Conservation (phyloP, 768 basidiomycete genomes). For the Infundibulicybe gibba region DNA sequence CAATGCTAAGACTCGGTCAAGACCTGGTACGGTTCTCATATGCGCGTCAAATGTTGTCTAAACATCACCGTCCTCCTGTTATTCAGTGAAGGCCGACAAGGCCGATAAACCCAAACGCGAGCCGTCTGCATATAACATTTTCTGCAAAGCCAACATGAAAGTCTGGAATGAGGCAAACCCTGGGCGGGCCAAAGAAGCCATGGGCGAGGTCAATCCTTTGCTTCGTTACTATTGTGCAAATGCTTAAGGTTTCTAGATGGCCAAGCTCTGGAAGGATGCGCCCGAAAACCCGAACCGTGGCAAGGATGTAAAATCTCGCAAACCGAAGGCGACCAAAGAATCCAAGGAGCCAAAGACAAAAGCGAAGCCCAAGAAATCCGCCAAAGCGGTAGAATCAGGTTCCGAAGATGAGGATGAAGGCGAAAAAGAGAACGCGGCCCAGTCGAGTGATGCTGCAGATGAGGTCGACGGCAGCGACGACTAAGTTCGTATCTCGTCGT, state of each 20-base stretch:
- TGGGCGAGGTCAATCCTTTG: constrained; percentile 31
- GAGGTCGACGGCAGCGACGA: neutral
- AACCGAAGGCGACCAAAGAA: constrained; percentile 34
- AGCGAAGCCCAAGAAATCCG: constrained; percentile 14
- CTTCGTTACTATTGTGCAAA: neutral
- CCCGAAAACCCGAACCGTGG: constrained; percentile 66
- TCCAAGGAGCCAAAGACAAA: constrained; percentile 26
- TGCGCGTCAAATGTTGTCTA: neutral
- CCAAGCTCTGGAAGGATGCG: constrained; percentile 50
- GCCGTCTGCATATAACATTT: constrained; percentile 58
- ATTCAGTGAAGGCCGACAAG: constrained; percentile 20
- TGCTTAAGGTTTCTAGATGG: constrained; percentile 38
- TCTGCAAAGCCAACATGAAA: constrained; percentile 53
- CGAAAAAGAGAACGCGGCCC: neutral
- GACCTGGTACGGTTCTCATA: constrained; percentile 24
- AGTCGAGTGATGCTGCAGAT: neutral
- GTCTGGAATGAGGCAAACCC: constrained; percentile 54
- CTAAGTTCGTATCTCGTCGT: neutral
- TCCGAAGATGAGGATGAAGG: constrained; percentile 9
- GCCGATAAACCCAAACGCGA: constrained; percentile 51
- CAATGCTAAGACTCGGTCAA: constrained; percentile 36
- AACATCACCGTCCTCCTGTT: neutral
- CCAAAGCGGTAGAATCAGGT: neutral
- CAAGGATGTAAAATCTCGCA: constrained; percentile 42
- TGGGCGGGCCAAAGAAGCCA: constrained; percentile 49